A percentile compares a stretch with the other conserved stretches of the same genome.
phyloP scores from a whole-genome alignment of 495 filamentous ascomycete genomes.

The Talaromyces nanjingensis region DNA sequence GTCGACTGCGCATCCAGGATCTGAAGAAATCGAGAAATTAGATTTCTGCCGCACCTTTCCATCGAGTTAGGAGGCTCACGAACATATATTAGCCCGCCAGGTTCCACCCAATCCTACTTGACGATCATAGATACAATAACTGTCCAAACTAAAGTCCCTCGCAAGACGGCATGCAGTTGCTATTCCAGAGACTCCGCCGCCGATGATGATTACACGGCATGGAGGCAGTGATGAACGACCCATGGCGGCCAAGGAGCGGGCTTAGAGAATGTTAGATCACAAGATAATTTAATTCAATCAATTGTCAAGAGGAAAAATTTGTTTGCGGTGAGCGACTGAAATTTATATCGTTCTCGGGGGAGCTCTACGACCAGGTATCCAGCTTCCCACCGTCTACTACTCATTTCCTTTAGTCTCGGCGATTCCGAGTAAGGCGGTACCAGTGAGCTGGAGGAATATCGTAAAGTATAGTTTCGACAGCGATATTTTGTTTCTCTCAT shows the following conservation, averaged over 20 bases:
- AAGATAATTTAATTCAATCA: background rate
- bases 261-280: background rate
- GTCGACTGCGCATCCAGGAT: conserved; percentile 24
- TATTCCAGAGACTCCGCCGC: conserved; percentile 21
- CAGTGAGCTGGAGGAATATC: too few relatives aligned
- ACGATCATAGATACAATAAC: conserved; percentile 23
- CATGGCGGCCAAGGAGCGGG: background rate
- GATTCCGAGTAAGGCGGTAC: too few relatives aligned
- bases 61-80: background rate
- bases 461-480: too few relatives aligned
- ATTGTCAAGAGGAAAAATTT: too few relatives aligned
- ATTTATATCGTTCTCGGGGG: background rate
- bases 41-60: background rate
- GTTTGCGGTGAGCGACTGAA: background rate
- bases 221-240: conserved; percentile 2
- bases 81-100: conserved; percentile 21
- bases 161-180: conserved; percentile 20
- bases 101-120: conserved; percentile 15
- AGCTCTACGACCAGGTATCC: too few relatives aligned
- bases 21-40: conserved; percentile 4
- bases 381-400: too few relatives aligned
- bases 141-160: conserved; percentile 14
- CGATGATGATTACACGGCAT: conserved; percentile 18
- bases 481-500: too few relatives aligned
- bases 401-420: too few relatives aligned